Conservation (phyloP, 1,139 yeast genomes). For the Pichia terricola region DNA sequence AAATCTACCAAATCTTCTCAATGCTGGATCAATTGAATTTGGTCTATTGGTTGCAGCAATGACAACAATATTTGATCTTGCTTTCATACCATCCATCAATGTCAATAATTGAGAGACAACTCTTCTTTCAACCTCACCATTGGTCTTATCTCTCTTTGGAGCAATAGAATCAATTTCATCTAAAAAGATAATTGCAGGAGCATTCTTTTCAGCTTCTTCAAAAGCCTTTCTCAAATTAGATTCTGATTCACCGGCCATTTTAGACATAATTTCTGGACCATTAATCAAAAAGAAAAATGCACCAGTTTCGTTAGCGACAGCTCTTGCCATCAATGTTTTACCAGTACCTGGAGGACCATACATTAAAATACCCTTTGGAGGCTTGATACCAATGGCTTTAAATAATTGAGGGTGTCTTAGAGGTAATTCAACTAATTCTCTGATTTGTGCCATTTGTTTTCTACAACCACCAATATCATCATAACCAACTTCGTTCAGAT, state of each 20-base stretch:
- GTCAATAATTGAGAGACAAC: slow-evolving; percentile 96
- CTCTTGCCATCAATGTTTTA: slow-evolving; percentile 98
- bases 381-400: slow-evolving; percentile 94
- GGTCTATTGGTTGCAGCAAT: slow-evolving; percentile 97
- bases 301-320: slow-evolving; percentile 98
- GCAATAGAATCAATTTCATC: slow-evolving; percentile 99
- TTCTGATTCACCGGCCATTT: slow-evolving; percentile 99
- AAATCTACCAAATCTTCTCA: slow-evolving; percentile 97
- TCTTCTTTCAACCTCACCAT: slow-evolving; percentile 98
- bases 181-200: slow-evolving; percentile 93
- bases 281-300: slow-evolving; percentile 96
- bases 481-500: slow-evolving; percentile 92
- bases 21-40: slow-evolving; percentile 95
- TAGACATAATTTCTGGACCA: slow-evolving; percentile 99
- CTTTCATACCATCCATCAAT: slow-evolving; percentile 99
- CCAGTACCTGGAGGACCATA: slow-evolving; percentile 99
- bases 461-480: slow-evolving; percentile 99
- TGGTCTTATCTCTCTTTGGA: slow-evolving; percentile 98
- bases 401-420: slow-evolving; percentile 95
- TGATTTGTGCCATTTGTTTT: slow-evolving; percentile 96
- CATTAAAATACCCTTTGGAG: slow-evolving; percentile 95
- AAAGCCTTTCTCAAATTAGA: slow-evolving; percentile 95
- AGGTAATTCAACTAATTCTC: slow-evolving; percentile 94
- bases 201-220: slow-evolving; percentile 98
- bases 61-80: slow-evolving; percentile 92